phyloP scores from a whole-genome alignment of 1,139 yeast genomes.

The Diutina pseudorugosa region DNA sequence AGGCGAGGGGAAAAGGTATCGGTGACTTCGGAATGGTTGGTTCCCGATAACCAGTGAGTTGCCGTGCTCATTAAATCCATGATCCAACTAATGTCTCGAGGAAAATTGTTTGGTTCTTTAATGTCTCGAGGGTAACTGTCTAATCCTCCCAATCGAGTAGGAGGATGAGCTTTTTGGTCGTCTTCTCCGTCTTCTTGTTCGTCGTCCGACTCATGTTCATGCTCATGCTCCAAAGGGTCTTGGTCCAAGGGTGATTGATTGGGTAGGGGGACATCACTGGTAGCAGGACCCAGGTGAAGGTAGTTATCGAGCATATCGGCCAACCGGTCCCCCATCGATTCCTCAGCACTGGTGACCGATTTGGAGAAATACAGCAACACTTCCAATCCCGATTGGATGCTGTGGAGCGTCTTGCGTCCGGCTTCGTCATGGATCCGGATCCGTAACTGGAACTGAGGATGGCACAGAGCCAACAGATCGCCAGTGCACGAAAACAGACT shows the following conservation, averaged over 20 bases:
- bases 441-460: neutral
- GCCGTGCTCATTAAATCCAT: neutral
- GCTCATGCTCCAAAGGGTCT: neutral
- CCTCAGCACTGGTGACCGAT: neutral
- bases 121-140: neutral
- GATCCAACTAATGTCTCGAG: neutral
- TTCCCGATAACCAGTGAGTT: neutral
- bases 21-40: neutral
- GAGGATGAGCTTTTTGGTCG: neutral
- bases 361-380: neutral
- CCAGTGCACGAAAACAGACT: constrained; percentile 1
- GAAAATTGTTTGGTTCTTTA: too few relatives aligned
- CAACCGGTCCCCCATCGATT: neutral
- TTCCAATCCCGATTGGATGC: neutral
- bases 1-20: neutral
- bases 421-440: neutral
- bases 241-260: neutral
- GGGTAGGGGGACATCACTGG: neutral
- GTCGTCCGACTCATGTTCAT: neutral
- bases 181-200: neutral
- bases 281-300: neutral
- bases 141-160: neutral
- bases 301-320: neutral
- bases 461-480: neutral
- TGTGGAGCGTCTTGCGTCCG: neutral